Percentiles rank a stretch among this genome's conserved stretches.
Evolutionary conservation across 495 filamentous ascomycete genomes (phyloP).

Genomic region (Ascodesmis nigricans): DNA sequence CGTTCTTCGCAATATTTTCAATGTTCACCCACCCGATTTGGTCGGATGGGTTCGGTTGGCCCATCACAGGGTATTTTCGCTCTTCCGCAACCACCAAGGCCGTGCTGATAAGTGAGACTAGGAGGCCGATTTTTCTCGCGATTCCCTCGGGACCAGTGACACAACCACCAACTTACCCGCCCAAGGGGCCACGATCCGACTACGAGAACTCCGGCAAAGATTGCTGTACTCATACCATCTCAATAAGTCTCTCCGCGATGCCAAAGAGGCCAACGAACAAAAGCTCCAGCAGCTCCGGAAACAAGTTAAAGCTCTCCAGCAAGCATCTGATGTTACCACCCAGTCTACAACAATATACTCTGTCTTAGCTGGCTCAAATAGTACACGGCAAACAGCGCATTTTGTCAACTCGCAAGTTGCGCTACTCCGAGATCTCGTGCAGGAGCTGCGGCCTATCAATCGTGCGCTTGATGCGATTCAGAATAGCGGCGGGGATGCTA

Average conservation of each 20-base stretch:
- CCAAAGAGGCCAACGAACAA: slow-evolving; percentile 52
- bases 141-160: slow-evolving; percentile 5
- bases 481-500: slow-evolving; percentile 16
- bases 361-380: slow-evolving; percentile 28
- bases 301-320: slow-evolving; percentile 28
- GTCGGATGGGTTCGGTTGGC: slow-evolving; percentile 54
- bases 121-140: slow-evolving; percentile 10
- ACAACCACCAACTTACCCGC: slow-evolving; percentile 24
- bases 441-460: slow-evolving; percentile 38
- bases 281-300: slow-evolving; percentile 42
- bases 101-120: slow-evolving; percentile 3
- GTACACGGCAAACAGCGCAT: slow-evolving; percentile 31
- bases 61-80: slow-evolving; percentile 56
- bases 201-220: slow-evolving; percentile 49
- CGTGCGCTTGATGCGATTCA: slow-evolving; percentile 24
- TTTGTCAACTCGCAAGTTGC: slow-evolving; percentile 69
- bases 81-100: not conserved
- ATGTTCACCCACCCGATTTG: slow-evolving; percentile 42
- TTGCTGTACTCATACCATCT: slow-evolving; percentile 64
- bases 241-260: slow-evolving; percentile 47
- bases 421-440: slow-evolving; percentile 43
- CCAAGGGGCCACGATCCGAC: slow-evolving; percentile 30
- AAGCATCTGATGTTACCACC: slow-evolving; percentile 5
- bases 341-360: slow-evolving; percentile 23
- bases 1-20: slow-evolving; percentile 69